Evolutionary conservation across 805 yeast species (phyloP).

Genomic region (Torulaspora gathmanii): DNA sequence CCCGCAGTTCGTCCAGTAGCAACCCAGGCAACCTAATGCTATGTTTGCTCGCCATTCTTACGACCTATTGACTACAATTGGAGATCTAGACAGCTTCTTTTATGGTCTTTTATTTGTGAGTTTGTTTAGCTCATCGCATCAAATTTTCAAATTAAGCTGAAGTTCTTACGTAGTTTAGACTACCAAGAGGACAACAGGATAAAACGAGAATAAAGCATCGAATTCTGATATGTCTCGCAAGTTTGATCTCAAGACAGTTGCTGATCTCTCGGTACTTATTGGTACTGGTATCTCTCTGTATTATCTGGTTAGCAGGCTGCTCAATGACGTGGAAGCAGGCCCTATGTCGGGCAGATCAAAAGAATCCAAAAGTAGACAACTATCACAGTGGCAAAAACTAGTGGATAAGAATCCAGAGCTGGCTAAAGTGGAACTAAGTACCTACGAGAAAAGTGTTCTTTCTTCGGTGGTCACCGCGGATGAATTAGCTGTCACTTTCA

Average conservation of each 20-base stretch:
- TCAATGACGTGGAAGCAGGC: constrained; percentile 43
- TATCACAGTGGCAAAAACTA: constrained; percentile 52
- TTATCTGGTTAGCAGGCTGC: constrained; percentile 48
- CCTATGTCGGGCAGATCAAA: constrained; percentile 42
- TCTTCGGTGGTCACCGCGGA: constrained; percentile 78
- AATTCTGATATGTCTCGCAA: constrained; percentile 31
- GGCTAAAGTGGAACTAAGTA: constrained; percentile 46
- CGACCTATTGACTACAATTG: not conserved
- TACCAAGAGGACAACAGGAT: not conserved
- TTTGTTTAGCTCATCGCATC: constrained; percentile 16
- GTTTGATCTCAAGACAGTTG: constrained; percentile 38
- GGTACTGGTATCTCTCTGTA: constrained; percentile 71
- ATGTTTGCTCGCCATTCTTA: constrained; percentile 11
- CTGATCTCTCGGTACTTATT: constrained; percentile 47
- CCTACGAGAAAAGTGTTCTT: constrained; percentile 74
- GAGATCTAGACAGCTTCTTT: not conserved
- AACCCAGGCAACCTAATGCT: constrained; percentile 54
- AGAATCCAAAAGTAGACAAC: constrained; percentile 59
- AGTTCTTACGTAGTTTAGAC: not conserved
- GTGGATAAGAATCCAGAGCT: constrained; percentile 55
- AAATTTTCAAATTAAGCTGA: constrained; percentile 1
- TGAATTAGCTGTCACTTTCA: constrained; percentile 71
- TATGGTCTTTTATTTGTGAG: not conserved
- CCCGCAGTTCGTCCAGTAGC: constrained; percentile 49
- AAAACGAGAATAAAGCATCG: not conserved